Evolutionary conservation across 2,329 filamentous ascomycete genomes (phyloP), one percentile per base, ranked within the genome.

Genomic region (Fusarium aywerte): DNA sequence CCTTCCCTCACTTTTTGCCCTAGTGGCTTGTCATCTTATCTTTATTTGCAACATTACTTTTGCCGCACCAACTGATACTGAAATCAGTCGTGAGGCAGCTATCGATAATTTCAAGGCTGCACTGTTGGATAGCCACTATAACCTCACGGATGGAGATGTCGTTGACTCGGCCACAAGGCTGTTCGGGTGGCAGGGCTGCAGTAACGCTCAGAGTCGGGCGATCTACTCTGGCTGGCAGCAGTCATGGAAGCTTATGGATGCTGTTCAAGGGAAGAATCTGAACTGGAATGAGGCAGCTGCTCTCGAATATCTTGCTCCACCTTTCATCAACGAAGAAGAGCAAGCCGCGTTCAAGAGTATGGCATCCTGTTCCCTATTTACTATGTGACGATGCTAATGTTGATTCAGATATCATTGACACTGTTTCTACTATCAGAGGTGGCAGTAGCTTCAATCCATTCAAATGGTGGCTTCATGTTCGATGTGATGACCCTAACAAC

Each of bases 211-310:
- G 25, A 31, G 13, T 2, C 13, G 7, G 13, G 48, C 18, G 4
- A 50, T 50, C 7, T 50, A 50, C 18, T 50, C 48, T n/a, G 48
- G 48, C 6, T 50, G 35, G 48, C 35, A 50, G 4, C 35, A 50
- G 15, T 39, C 48, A 5, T 50, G 48, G 48, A 23, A 39, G 13
- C n/a, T 40, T 4, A 50, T 50, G 48, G 48, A 50, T 39, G 35
- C 25, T 3, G 25, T 39, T 6, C n/a, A n/a, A n/a, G n/a, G n/a
- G n/a, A 31, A 39, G 7, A n/a, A 50, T 3, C 13, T 39, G 8
- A 23, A 50, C 18, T 50, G 35, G 35, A 50, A 50, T n/a, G 35
- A 50, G 18, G 48, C 48, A 39, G 48, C 48, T 6, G 48, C 47
- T 31, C 0, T 50, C 2, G 35, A 50, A 3, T 50, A 39, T 39